These are phyloP conservation scores for Syzygium malaccense DNA, from an alignment of 441 rosid genomes.

Conservation along the genomic window DNA sequence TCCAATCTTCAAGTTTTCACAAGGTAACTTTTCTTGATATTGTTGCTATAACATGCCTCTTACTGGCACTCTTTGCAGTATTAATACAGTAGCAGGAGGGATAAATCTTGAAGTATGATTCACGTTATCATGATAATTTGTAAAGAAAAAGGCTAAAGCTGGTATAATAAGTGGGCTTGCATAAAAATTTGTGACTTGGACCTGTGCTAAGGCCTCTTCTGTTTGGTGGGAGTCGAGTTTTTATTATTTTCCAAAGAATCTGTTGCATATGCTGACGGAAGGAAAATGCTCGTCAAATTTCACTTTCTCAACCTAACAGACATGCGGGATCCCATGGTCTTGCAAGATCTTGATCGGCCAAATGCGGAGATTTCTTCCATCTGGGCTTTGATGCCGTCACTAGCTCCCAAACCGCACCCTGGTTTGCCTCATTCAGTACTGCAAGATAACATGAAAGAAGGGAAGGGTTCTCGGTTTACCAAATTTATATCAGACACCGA, in stretches of 20 bases:
- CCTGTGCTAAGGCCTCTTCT: background rate
- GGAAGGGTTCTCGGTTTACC: constrained; percentile 79
- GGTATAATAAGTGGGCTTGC: background rate
- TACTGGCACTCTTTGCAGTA: background rate
- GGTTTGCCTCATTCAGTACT: constrained; percentile 26
- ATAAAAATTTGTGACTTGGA: background rate
- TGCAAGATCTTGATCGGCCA: constrained; percentile 62
- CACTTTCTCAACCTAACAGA: constrained; percentile 26
- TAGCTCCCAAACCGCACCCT: constrained; percentile 49
- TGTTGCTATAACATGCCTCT: background rate
- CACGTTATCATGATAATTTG: background rate
- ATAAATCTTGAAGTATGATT: background rate
- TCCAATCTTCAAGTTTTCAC: constrained; percentile 72
- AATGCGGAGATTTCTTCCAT: constrained; percentile 58
- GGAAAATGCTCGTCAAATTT: background rate
- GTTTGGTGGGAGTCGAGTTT: background rate
- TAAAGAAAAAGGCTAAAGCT: background rate
- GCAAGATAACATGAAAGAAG: constrained; percentile 36
- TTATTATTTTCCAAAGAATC: background rate
- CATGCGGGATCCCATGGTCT: constrained; percentile 39
- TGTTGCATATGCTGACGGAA: background rate
- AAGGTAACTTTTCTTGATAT: constrained; percentile 35
- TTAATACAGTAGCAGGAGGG: background rate
- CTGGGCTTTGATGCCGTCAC: constrained; percentile 81
- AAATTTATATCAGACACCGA: constrained; percentile 65